Evolutionary conservation across 345 rosid genomes (phyloP), one percentile per base, ranked within the genome.

Genomic region (Arabidopsis arenosa): DNA sequence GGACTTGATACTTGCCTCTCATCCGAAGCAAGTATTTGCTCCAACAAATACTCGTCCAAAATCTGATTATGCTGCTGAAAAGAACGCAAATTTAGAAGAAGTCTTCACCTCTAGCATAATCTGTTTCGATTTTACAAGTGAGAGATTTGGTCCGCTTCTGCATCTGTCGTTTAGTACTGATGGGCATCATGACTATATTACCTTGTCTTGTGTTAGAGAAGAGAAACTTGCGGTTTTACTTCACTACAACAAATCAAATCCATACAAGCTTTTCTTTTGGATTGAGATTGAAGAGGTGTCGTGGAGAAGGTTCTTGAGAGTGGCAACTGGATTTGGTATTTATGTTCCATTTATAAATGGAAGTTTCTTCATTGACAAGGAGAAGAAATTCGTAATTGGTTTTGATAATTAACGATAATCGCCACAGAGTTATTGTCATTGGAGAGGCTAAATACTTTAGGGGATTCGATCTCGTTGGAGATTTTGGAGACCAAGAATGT

Each of bases 91-190:
- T 5, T 3, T 28, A 0, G 17, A 54, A 5, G 3, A 44, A 14
- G 49, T 44, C 49, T 14, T 14, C 3, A 7, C 17, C 9, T 3
- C 30, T 55, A 4, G 3, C 21, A 14, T 56, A 3, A 32, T 56
- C 61, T 56, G 62, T 33, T 57, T 57, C 17, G 62, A 57, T 57
- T 57, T 57, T 33, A 33, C 62, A 7, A 57, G 10, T 14, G 62
- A 57, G 26, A 57, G 12, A 7, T 57, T 57, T 57, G 23, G 41
- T 5, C 18, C 13, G 40, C 62, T 57, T 15, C 3, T 35, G 26
- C 14, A 14, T 15, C 21, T 58, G 7, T 43, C 26, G 8, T 36
- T 58, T 35, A 15, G 2, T 58, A 23, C 26, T 23, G 14, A 14
- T 58, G 7, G 14, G 4, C 0, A 6, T 58, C 1, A 35, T n/a